Evolutionary conservation across 345 rosid genomes (phyloP).

Genomic region (Streptanthus diversifolius): DNA sequence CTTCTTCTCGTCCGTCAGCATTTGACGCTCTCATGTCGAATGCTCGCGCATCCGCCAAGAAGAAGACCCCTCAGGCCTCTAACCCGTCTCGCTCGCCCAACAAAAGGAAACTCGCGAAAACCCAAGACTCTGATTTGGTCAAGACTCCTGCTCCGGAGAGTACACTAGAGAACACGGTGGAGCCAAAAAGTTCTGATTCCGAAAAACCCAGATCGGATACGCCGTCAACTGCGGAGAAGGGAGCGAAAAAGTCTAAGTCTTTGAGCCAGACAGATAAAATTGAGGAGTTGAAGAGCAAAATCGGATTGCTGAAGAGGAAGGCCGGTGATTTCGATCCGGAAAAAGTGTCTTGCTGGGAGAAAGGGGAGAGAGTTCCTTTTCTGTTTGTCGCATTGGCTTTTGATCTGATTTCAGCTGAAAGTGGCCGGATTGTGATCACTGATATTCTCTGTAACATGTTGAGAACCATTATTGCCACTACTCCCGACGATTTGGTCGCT

Average conservation of each 20-base stretch:
- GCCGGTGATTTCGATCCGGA: slow-evolving; percentile 58
- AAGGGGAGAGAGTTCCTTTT: slow-evolving; percentile 80
- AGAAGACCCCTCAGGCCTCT: slow-evolving; percentile 36
- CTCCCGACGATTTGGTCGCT: slow-evolving; percentile 72
- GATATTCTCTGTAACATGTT: slow-evolving; percentile 79
- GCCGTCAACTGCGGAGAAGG: neutral
- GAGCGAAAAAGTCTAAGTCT: slow-evolving; percentile 32
- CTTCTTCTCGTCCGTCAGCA: slow-evolving; percentile 61
- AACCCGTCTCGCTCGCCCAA: slow-evolving; percentile 40
- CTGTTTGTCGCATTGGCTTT: slow-evolving; percentile 61
- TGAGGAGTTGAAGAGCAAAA: slow-evolving; percentile 53
- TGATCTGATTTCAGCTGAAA: slow-evolving; percentile 65
- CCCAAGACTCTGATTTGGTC: slow-evolving; percentile 11
- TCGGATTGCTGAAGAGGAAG: slow-evolving; percentile 61
- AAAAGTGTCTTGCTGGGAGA: slow-evolving; percentile 57
- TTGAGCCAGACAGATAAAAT: slow-evolving; percentile 31
- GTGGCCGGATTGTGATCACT: slow-evolving; percentile 77
- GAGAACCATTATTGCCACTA: slow-evolving; percentile 72
- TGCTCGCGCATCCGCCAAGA: slow-evolving; percentile 65
- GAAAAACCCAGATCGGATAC: slow-evolving; percentile 21
- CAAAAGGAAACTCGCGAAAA: slow-evolving; percentile 44
- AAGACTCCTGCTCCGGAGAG: slow-evolving; percentile 4
- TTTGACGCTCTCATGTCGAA: slow-evolving; percentile 84
- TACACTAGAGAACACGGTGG: slow-evolving; percentile 11
- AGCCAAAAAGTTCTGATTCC: slow-evolving; percentile 1